Evolutionary conservation across 1,139 yeast species (phyloP), one percentile per base, ranked within the genome.

Genomic region (Casaregolazyma lundiana): DNA sequence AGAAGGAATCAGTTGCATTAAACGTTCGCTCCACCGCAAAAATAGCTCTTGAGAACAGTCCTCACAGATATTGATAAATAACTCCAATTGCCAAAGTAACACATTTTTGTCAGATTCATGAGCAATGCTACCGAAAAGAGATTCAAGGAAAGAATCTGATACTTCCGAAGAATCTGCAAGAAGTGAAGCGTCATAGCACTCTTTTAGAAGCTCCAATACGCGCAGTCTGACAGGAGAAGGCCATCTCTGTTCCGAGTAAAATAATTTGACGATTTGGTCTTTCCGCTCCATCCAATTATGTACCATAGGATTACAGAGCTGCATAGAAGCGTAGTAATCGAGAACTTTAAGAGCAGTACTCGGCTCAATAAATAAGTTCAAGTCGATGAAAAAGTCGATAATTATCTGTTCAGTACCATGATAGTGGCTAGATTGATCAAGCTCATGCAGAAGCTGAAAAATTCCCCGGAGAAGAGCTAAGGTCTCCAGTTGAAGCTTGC

Each of bases 251-350:
- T 64, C 65, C 36, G 62, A 63, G 57, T 71, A 80, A 56, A 80
- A 81, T 19, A 68, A 65, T 19, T 70, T 67, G 19, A 81, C 61
- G 2, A 81, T 50, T n/a, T 64, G 65, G 18, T 64, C 61, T 41
- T 78, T 67, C 54, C 78, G 77, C 1, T 67, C 70, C 40, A 66
- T 64, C 86, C 89, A 82, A 16, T 71, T 63, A 0, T 76, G 70
- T 38, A 73, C 66, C n/a, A 79, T 59, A 6, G 80, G 74, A 1
- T 80, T 70, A 56, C 89, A 81, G 20, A 73, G 56, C 44, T 73
- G 72, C 46, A 74, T 77, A n/a, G 72, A 70, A 1, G 66, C 64
- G 58, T 77, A 81, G 56, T 69, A 74, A 6, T 67, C 61, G 34
- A 80, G 62, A 1, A 80, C 71, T 48, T 71, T 71, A 11, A 64